These are phyloP conservation scores for Termitomyces sp. DNA, from an alignment of 768 basidiomycete genomes.

Conservation along the genomic window DNA sequence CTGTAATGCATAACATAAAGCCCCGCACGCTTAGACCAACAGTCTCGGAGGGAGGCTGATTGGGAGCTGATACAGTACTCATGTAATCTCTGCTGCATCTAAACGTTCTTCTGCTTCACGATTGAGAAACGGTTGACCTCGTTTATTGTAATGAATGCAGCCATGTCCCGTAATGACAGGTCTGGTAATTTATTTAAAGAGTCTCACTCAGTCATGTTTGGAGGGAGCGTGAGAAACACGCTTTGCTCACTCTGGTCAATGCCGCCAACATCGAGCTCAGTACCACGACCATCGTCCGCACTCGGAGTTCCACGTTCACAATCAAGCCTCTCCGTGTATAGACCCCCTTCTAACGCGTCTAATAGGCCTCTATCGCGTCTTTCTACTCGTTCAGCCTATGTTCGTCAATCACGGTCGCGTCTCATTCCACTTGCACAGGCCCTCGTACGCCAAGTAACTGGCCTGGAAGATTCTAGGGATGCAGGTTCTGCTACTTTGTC, in stretches of 20 bases:
- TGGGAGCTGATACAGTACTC: slow-evolving; percentile 75
- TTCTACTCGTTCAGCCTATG: slow-evolving; percentile 26
- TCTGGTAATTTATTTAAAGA: too few relatives aligned
- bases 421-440: slow-evolving; percentile 48
- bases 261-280: slow-evolving; percentile 19
- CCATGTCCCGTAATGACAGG: too few relatives aligned
- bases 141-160: too few relatives aligned
- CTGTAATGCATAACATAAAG: slow-evolving; percentile 89
- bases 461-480: slow-evolving; percentile 36
- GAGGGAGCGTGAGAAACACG: slow-evolving; percentile 1
- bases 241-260: slow-evolving; percentile 5
- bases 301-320: slow-evolving; percentile 24
- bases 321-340: slow-evolving; percentile 10
- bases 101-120: slow-evolving; percentile 5
- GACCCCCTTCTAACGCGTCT: slow-evolving; percentile 25
- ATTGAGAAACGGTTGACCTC: neutral
- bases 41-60: slow-evolving; percentile 69
- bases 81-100: slow-evolving; percentile 1
- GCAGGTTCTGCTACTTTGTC: slow-evolving; percentile 25
- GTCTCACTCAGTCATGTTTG: too few relatives aligned
- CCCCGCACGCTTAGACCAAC: slow-evolving; percentile 99
- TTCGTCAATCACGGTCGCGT: slow-evolving; percentile 42
- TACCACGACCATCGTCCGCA: slow-evolving; percentile 35
- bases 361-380: slow-evolving; percentile 34
- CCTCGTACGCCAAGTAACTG: slow-evolving; percentile 47